Evolutionary conservation across 2,329 filamentous ascomycete species (phyloP).

Genomic region (Sarocladium brachiariae): DNA sequence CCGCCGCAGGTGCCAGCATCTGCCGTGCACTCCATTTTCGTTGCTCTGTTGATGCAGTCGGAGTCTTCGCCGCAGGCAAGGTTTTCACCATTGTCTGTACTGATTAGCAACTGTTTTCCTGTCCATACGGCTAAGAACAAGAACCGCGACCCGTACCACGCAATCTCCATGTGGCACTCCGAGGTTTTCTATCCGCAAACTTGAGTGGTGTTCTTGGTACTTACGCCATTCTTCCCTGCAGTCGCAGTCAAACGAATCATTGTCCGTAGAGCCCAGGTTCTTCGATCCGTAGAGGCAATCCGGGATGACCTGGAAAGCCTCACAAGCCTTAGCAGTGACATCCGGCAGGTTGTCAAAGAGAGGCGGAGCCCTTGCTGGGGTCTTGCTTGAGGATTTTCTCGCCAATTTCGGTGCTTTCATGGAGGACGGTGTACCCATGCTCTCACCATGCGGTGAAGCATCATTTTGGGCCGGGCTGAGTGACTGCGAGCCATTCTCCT

Average conservation of each 20-base stretch:
- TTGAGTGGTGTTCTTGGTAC: too few relatives aligned
- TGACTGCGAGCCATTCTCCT: slow-evolving; percentile 27
- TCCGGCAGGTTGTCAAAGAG: slow-evolving; percentile 73
- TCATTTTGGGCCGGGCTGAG: slow-evolving; percentile 37
- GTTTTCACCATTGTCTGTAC: slow-evolving; percentile 57
- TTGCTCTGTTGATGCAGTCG: slow-evolving; percentile 96
- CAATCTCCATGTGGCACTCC: too few relatives aligned
- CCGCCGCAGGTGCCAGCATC: slow-evolving; percentile 77
- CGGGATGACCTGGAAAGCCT: slow-evolving; percentile 72
- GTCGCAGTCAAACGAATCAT: slow-evolving; percentile 88
- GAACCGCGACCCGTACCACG: too few relatives aligned
- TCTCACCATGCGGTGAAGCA: slow-evolving; percentile 39
- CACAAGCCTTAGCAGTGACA: slow-evolving; percentile 67
- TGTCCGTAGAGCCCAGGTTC: slow-evolving; percentile 82
- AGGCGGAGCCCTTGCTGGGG: slow-evolving; percentile 42
- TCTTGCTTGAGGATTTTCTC: slow-evolving; percentile 61
- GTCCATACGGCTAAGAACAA: neutral
- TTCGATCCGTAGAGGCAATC: slow-evolving; percentile 90
- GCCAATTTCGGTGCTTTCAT: slow-evolving; percentile 61
- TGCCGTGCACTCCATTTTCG: slow-evolving; percentile 88
- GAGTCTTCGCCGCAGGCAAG: slow-evolving; percentile 90
- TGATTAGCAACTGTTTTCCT: neutral
- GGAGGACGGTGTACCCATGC: slow-evolving; percentile 40
- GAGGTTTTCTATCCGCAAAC: too few relatives aligned
- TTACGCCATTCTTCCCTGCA: slow-evolving; percentile 92